phyloP scores from a whole-genome alignment of 306 rosid species.

The Dryas octopetala region DNA sequence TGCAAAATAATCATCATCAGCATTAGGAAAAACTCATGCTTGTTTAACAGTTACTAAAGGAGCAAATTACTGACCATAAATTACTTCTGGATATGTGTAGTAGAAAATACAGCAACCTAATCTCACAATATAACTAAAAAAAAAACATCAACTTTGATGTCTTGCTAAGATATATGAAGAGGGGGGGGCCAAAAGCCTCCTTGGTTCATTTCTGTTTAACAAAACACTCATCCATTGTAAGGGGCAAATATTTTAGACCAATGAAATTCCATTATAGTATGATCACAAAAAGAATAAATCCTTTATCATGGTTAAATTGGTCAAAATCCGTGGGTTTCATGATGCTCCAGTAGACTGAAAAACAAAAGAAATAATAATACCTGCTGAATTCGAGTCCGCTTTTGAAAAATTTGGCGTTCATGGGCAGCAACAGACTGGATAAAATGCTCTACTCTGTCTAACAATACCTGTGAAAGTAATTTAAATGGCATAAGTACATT shows the following conservation, averaged over 20 bases:
- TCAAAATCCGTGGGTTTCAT: not conserved
- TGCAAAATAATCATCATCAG: constrained; percentile 37
- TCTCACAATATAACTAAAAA: not conserved
- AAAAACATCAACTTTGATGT: not conserved
- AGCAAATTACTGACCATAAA: not conserved
- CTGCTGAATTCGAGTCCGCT: constrained; percentile 90
- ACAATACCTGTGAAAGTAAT: constrained; percentile 54
- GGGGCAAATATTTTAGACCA: not conserved
- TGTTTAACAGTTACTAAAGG: not conserved
- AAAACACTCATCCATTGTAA: not conserved
- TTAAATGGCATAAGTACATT: constrained; percentile 21
- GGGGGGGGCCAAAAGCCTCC: not conserved
- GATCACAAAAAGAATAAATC: not conserved
- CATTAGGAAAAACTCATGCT: constrained; percentile 6
- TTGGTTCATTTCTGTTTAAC: not conserved
- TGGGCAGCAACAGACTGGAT: constrained; percentile 71
- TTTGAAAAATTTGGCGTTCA: constrained; percentile 92
- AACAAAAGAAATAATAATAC: constrained; percentile 30
- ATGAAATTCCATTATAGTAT: not conserved
- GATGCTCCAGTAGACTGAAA: constrained; percentile 3
- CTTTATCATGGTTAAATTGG: not conserved
- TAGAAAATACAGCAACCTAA: not conserved
- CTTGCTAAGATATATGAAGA: not conserved
- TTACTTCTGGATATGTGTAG: not conserved
- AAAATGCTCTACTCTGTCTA: constrained; percentile 88